phyloP scores from a whole-genome alignment of 306 rosid genomes.

The Cicer judaicum region DNA sequence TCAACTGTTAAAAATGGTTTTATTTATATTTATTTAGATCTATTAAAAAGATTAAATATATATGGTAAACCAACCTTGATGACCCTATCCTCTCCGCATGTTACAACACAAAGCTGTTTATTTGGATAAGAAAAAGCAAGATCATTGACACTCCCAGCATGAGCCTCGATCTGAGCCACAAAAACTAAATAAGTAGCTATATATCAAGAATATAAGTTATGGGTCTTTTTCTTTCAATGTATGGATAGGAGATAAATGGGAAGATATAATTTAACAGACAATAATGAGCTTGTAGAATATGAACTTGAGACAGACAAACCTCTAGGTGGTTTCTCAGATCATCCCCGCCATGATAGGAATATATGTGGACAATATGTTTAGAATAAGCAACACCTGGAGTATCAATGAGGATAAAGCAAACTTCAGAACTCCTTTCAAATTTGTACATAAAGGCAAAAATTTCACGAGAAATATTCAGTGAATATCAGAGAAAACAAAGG shows the following conservation, averaged over 20 bases:
- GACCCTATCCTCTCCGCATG: constrained; percentile 97
- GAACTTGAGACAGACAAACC: constrained; percentile 60
- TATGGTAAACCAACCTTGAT: constrained; percentile 77
- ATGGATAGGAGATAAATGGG: constrained; percentile 30
- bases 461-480: constrained; percentile 8
- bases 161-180: constrained; percentile 88
- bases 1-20: constrained; percentile 36
- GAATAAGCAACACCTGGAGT: constrained; percentile 97
- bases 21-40: constrained; percentile 37
- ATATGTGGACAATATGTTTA: constrained; percentile 91
- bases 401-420: constrained; percentile 43
- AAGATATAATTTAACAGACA: constrained; percentile 3
- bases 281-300: constrained; percentile 33
- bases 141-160: constrained; percentile 94
- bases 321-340: constrained; percentile 87
- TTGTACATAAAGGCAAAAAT: constrained; percentile 24
- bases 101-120: constrained; percentile 89
- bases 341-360: constrained; percentile 88
- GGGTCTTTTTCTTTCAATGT: constrained; percentile 18
- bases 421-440: constrained; percentile 1
- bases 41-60: constrained; percentile 27
- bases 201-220: constrained; percentile 24
- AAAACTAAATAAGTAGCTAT: constrained; percentile 31
- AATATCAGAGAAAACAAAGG: constrained; percentile 23
- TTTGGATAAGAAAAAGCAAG: constrained; percentile 96